Conservation (phyloP, 164 flowering plant genomes). For the Vitis rotundifolia region DNA sequence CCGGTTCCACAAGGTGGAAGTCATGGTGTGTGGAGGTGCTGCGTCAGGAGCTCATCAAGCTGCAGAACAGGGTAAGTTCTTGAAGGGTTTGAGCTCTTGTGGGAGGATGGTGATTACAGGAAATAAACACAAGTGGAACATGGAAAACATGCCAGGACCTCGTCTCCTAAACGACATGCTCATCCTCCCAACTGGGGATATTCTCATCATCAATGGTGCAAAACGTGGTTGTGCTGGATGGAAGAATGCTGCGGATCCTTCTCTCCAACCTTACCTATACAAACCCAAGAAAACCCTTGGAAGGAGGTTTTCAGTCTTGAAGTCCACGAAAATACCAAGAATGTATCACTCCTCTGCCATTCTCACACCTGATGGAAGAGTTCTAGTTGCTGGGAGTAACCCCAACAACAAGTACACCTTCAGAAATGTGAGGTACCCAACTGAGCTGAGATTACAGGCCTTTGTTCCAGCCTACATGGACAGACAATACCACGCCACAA, state of each 20-base stretch:
- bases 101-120: slow-evolving; percentile 71
- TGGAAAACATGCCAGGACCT: slow-evolving; percentile 71
- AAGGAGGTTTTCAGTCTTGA: slow-evolving; percentile 41
- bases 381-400: slow-evolving; percentile 73
- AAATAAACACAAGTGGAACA: slow-evolving; percentile 43
- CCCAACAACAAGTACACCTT: slow-evolving; percentile 48
- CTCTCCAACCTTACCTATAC: slow-evolving; percentile 55
- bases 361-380: slow-evolving; percentile 66
- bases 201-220: slow-evolving; percentile 71
- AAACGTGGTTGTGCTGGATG: slow-evolving; percentile 55
- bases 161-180: slow-evolving; percentile 64
- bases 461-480: slow-evolving; percentile 56
- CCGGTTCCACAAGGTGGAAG: slow-evolving; percentile 48
- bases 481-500: slow-evolving; percentile 16
- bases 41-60: slow-evolving; percentile 40
- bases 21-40: slow-evolving; percentile 81
- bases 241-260: slow-evolving; percentile 44
- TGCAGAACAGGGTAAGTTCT: slow-evolving; percentile 34
- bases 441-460: slow-evolving; percentile 63
- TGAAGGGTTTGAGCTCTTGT: slow-evolving; percentile 46
- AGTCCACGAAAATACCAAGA: slow-evolving; percentile 47
- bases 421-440: slow-evolving; percentile 49
- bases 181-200: slow-evolving; percentile 59
- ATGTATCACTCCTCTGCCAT: slow-evolving; percentile 75
- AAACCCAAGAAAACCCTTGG: slow-evolving; percentile 38